Percentiles rank a stretch among this genome's conserved stretches.
These are phyloP conservation scores for Stropharia rugosoannulata DNA, from an alignment of 768 basidiomycete species.

Conservation along the genomic window DNA sequence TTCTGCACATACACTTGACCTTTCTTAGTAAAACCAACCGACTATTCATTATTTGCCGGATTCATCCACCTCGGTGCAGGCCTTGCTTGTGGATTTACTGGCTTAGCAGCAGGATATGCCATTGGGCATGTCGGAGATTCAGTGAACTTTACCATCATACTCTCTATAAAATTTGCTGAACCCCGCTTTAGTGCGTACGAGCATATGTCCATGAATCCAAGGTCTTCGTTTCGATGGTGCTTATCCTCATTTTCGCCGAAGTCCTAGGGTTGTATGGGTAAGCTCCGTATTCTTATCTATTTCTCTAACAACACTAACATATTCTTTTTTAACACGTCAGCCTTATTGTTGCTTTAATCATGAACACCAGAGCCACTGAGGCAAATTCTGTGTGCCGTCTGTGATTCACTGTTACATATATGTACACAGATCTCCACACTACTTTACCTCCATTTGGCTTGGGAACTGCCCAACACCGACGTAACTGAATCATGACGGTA, in stretches of 20 bases:
- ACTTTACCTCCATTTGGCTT: not conserved
- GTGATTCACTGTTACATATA: not conserved
- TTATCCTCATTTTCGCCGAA: conserved; percentile 92
- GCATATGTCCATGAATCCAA: conserved; percentile 89
- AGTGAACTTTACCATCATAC: conserved; percentile 45
- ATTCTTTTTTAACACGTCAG: conserved; percentile 29
- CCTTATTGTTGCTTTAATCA: conserved; percentile 86
- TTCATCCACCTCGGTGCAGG: conserved; percentile 94
- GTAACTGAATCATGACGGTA: not conserved
- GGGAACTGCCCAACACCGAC: not conserved
- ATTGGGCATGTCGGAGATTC: conserved; percentile 94
- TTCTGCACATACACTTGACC: conserved; percentile 9
- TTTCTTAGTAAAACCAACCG: conserved; percentile 54
- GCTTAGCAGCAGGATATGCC: conserved; percentile 91
- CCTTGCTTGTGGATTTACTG: conserved; percentile 87
- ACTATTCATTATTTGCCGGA: conserved; percentile 83
- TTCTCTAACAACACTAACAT: not conserved
- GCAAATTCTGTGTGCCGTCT: conserved; percentile 29
- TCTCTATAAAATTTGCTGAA: not conserved
- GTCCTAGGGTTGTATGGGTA: conserved; percentile 89
- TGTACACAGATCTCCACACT: not conserved
- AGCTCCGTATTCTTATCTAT: conserved; percentile 19
- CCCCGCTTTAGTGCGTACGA: conserved; percentile 67
- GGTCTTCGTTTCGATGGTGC: conserved; percentile 94
- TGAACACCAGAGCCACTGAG: conserved; percentile 76